Evolutionary conservation across 2,329 filamentous ascomycete species (phyloP), one percentile per base, ranked within the genome.

Genomic region (Berkeleyomyces basicola): DNA sequence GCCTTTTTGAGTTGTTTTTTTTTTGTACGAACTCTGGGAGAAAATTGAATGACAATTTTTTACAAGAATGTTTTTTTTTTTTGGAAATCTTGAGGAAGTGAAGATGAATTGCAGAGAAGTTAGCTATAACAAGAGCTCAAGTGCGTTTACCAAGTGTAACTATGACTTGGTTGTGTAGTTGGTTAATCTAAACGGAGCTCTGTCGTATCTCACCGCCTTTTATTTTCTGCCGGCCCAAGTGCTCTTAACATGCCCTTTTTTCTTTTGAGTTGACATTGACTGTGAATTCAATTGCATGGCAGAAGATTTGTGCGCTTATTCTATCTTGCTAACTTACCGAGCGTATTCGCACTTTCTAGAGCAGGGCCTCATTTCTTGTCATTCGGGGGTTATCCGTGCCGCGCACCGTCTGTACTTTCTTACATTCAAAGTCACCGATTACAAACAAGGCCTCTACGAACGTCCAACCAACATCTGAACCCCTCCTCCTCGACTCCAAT

Each of bases 21-120:
- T 62, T 64, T 62, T 61, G 51, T 51, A 49, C 47, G 59, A 64
- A 64, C 59, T 64, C 63, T 47, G 49, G 59, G 51, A 58, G 36
- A 47, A 62, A 46, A 47, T 47, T 47, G 43, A 59, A 59, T 59
- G 58, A 36, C 51, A 55, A 55, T 47, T 23, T 46, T 46, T 44
- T n/a, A 46, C 23, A 47, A 7, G 36, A 23, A 47, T 3, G 36
- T 5, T 10, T 33, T 6, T 39, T 5, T 10, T 14, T 40, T 11
- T n/a, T 2, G 11, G 4, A 3, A n/a, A 1, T 10, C 51, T 37
- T 36, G 4, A 37, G 36, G 14, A 9, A 55, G 51, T 39, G 33
- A 14, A 39, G 6, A 14, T 55, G 11, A 53, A n/a, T 23, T 1
- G 23, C 23, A 23, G 23, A 23, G 23, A 23, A 23, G 23, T 23